Evolutionary conservation across 176 grass and related monocot genomes (phyloP).

Genomic region (Carex scoparia): DNA sequence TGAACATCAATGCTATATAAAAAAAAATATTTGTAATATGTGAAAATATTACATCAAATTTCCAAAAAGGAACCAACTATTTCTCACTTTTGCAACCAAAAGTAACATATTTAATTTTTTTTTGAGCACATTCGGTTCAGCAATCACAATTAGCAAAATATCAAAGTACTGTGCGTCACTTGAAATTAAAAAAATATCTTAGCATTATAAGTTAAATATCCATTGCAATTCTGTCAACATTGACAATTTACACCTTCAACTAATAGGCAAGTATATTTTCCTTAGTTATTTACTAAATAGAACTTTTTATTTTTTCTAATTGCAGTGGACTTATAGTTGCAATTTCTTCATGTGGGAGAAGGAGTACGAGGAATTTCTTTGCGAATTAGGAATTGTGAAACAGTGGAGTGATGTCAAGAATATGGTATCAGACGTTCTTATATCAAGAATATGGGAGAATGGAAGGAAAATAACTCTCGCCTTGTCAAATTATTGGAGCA

Average conservation of each 20-base stretch:
- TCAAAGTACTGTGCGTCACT: background rate
- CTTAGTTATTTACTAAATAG: no score
- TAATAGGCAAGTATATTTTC: background rate
- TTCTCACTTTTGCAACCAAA: background rate
- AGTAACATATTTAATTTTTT: background rate
- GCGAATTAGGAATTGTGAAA: no score
- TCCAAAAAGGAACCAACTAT: background rate
- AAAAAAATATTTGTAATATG: background rate
- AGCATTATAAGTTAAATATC: background rate
- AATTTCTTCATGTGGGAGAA: no score
- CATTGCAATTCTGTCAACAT: background rate
- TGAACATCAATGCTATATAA: background rate
- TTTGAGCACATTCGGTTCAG: background rate
- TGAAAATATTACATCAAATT: background rate
- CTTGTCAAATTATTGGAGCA: no score
- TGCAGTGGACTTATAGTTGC: no score
- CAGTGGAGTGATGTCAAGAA: no score
- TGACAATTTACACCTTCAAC: background rate
- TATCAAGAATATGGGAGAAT: no score
- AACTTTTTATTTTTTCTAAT: no score
- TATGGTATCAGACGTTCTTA: no score
- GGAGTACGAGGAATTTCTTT: no score
- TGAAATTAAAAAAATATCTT: background rate
- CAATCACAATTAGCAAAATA: background rate
- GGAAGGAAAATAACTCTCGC: no score